Conservation (phyloP, 2,329 filamentous ascomycete species). For the Exophiala oligosperma region DNA sequence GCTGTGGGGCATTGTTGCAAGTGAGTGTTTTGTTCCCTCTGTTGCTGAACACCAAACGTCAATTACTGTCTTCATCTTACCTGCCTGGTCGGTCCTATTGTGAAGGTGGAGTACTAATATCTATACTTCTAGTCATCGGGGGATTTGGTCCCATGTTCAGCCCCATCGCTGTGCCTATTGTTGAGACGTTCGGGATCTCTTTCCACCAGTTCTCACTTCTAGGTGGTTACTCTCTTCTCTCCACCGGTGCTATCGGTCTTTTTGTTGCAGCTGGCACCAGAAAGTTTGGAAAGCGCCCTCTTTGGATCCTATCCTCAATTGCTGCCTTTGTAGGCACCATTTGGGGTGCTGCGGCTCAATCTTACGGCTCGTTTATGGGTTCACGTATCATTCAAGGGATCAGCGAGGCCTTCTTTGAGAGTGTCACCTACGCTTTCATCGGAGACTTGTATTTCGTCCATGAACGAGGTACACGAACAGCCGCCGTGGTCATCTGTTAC, state of each 20-base stretch:
- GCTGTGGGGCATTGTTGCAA: background rate
- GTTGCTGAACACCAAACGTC: background rate
- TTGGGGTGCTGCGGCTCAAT: background rate
- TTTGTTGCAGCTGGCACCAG: slow-evolving; percentile 2
- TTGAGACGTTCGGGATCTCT: background rate
- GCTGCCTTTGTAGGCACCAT: background rate
- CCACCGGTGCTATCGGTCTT: background rate
- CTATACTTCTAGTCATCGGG: background rate
- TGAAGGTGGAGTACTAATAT: too few species aligned
- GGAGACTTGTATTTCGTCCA: slow-evolving; percentile 31
- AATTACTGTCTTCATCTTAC: background rate
- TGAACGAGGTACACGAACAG: slow-evolving; percentile 18
- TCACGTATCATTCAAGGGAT: background rate
- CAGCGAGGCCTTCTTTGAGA: background rate
- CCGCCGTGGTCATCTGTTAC: background rate
- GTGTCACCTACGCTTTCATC: slow-evolving; percentile 15
- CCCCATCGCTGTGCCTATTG: slow-evolving; percentile 37
- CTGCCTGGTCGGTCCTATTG: background rate
- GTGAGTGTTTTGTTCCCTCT: too few species aligned
- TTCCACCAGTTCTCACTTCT: background rate
- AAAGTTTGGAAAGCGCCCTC: slow-evolving; percentile 10
- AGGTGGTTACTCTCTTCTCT: background rate
- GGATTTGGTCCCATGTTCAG: background rate
- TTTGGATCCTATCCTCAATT: background rate
- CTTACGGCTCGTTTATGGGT: background rate